Percentiles rank a stretch among this genome's conserved stretches.
These are phyloP conservation scores for Xylaria hypoxylon DNA, from an alignment of 2,329 filamentous ascomycete species.

Conservation along the genomic window DNA sequence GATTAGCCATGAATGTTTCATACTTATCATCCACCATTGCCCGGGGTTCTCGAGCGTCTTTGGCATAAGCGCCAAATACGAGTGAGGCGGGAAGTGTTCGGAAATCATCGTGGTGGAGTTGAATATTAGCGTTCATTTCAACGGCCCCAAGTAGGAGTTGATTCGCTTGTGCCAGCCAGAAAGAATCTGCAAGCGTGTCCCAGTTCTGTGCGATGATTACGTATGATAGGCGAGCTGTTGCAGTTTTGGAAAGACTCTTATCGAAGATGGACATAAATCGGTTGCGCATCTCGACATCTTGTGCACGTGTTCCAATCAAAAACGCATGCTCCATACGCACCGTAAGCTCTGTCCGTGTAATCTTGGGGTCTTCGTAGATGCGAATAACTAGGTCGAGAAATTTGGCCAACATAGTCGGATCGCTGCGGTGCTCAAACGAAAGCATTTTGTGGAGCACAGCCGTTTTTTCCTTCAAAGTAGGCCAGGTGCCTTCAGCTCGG, in stretches of 20 bases:
- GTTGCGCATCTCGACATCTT: constrained; percentile 96
- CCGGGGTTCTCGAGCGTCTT: constrained; percentile 72
- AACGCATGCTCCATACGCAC: constrained; percentile 98
- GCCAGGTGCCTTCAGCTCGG: constrained; percentile 92
- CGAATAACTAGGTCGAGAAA: constrained; percentile 96
- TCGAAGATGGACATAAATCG: constrained; percentile 98
- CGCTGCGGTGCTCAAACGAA: constrained; percentile 86
- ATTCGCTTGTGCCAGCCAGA: constrained; percentile 95
- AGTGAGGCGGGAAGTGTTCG: constrained; percentile 78
- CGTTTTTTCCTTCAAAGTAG: constrained; percentile 98
- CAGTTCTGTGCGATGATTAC: constrained; percentile 94
- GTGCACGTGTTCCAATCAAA: constrained; percentile 90
- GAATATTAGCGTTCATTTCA: constrained; percentile 82
- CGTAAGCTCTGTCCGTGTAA: constrained; percentile 92
- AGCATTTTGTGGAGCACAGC: constrained; percentile 99
- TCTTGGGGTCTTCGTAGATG: constrained; percentile 97
- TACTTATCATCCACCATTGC: constrained; percentile 85
- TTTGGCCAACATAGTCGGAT: constrained; percentile 87
- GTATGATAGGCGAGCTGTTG: constrained; percentile 88
- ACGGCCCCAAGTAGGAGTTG: constrained; percentile 92
- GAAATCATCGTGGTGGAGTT: constrained; percentile 87
- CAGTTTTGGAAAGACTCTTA: constrained; percentile 91
- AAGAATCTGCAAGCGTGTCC: constrained; percentile 94
- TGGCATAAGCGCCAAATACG: constrained; percentile 78
- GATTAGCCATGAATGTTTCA: constrained; percentile 80